Conservation (phyloP, 345 rosid species). For the rapeseed (Brassica napus) region Da-Ae NC_063436.1:24896001-24896500, state of each 20-base stretch:
- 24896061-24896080: constrained; percentile 89
- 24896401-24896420: constrained; percentile 90
- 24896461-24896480: constrained; percentile 63
- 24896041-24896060: constrained; percentile 84
- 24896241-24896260: constrained; percentile 94
- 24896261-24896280: constrained; percentile 95
- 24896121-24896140: constrained; percentile 77
- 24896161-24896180: constrained; percentile 94
- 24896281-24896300: constrained; percentile 95
- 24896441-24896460: constrained; percentile 47
- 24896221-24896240: constrained; percentile 92
- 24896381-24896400: constrained; percentile 76
- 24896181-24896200: constrained; percentile 93
- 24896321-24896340: constrained; percentile 47
- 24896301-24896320: constrained; percentile 79
- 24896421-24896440: constrained; percentile 82
- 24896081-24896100: constrained; percentile 97
- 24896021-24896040: constrained; percentile 77
- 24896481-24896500: constrained; percentile 71
- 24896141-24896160: constrained; percentile 90
- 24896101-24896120: constrained; percentile 63
- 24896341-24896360: constrained; percentile 60
- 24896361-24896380: constrained; percentile 78
- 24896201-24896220: constrained; percentile 91
- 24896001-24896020: constrained; percentile 55